Base-by-base conservation (phyloP, 768 basidiomycete species). In the Pisolithus tinctorius region DNA sequence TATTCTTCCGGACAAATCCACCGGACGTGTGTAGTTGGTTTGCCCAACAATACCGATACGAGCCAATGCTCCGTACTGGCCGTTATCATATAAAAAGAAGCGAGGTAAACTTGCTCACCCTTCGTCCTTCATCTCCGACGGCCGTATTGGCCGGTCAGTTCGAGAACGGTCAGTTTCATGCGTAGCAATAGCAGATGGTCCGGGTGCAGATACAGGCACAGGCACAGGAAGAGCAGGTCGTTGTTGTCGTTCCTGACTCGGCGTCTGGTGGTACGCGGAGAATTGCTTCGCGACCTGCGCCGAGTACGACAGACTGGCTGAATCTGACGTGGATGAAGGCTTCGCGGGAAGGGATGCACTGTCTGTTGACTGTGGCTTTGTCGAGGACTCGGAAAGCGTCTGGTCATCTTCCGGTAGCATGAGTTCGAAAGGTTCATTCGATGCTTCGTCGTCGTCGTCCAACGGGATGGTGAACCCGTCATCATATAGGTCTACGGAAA, bases 111-210 rank as follows among this genome's bases (percentile, higher is more conserved):
- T 53, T 53, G 74, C 87, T 84, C 77, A 89, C 87, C 87, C 87
- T 75, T 82, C 82, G 64, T 89, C 87, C 54, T 84, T 83, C 83
- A 84, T 85, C 64, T 88, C 86, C 17, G 80, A 80, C 8, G 82
- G 82, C 56, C 83, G 78, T 60, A 83, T 75, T 16, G 79, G 74
- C 62, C 77, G 76, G 13, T 80, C 72, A 44, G 69, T 72, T 49
- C 75, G 70, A 30, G 49, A 58, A 36, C 59, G 63, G 47, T 66
- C 62, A 17, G 65, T 60, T 39, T 69, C 66, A 47, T 70, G 72
- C 10, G 73, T 71, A 25, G 67, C 61, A 10, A 71, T 71, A 1
- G 63, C 65, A 40, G 60, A 67, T 2, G 61, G 61, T 11, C 50
- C 65, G 46, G 53, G 51, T 46, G 55, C 63, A 20, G 20, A 20